Conservation (phyloP, 1,139 yeast species). For the Hemisphaericaspora lyxosophila region DNA sequence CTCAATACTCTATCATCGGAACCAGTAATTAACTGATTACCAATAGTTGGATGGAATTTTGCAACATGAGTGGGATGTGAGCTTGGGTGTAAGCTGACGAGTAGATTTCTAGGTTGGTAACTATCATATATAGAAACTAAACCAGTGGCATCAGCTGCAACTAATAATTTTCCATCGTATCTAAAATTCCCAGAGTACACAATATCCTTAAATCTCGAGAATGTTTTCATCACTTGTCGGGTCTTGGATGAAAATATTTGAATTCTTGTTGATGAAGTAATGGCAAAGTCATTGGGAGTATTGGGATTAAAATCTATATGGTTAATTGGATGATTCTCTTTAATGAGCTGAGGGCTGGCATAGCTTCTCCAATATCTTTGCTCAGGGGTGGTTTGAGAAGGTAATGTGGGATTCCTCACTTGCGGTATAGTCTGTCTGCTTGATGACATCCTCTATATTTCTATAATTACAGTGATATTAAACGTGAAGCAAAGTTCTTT, state of each 20-base stretch:
- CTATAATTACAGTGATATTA: not conserved
- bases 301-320: conserved; percentile 86
- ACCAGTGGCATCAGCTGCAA: conserved; percentile 90
- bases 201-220: conserved; percentile 87
- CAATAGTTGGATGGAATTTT: conserved; percentile 77
- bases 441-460: conserved; percentile 63
- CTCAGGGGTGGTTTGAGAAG: conserved; percentile 85
- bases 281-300: conserved; percentile 89
- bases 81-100: conserved; percentile 79
- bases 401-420: conserved; percentile 69
- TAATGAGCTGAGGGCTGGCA: conserved; percentile 80
- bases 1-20: conserved; percentile 88
- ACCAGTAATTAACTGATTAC: conserved; percentile 77
- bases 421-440: conserved; percentile 67
- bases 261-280: conserved; percentile 86
- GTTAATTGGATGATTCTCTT: conserved; percentile 89
- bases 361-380: conserved; percentile 92
- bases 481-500: not conserved
- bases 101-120: conserved; percentile 69
- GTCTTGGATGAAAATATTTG: conserved; percentile 92
- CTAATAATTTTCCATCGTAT: conserved; percentile 76
- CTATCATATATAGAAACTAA: conserved; percentile 82
- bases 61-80: conserved; percentile 90
- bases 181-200: conserved; percentile 85
- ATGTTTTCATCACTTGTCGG: conserved; percentile 84